Evolutionary conservation across 2,329 filamentous ascomycete species (phyloP).

Genomic region (Lachnellula occidentalis): DNA sequence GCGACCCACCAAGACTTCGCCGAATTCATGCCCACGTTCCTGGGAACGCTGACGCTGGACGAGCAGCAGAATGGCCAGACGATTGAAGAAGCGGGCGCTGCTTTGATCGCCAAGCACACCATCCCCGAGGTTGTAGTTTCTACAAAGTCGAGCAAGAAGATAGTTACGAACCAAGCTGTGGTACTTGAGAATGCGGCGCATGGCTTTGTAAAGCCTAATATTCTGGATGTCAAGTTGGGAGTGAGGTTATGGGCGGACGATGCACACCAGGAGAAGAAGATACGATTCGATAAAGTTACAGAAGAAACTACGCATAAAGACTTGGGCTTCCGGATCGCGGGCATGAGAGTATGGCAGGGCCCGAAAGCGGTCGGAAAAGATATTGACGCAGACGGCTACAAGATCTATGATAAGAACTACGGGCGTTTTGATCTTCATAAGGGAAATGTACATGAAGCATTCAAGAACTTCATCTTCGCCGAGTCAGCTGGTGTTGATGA

Average conservation of each 20-base stretch:
- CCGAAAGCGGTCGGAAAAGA: constrained; percentile 48
- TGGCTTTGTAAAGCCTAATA: constrained; percentile 79
- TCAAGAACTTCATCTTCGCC: constrained; percentile 55
- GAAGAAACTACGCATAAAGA: constrained; percentile 54
- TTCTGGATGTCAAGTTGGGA: constrained; percentile 90
- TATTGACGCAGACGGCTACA: constrained; percentile 48
- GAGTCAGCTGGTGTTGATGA: constrained; percentile 51
- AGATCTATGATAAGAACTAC: constrained; percentile 59
- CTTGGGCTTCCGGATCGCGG: constrained; percentile 58
- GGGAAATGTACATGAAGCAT: constrained; percentile 48
- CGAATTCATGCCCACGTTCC: constrained; percentile 76
- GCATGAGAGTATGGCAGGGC: constrained; percentile 59
- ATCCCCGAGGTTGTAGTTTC: constrained; percentile 23
- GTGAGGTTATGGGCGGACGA: constrained; percentile 79
- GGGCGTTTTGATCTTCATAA: constrained; percentile 48
- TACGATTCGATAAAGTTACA: constrained; percentile 54
- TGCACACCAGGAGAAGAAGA: constrained; percentile 52
- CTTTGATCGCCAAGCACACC: constrained; percentile 23
- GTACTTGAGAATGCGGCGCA: constrained; percentile 79
- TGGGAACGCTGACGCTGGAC: constrained; percentile 72
- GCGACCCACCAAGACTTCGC: constrained; percentile 66
- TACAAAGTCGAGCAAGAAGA: constrained; percentile 34
- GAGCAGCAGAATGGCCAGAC: constrained; percentile 43
- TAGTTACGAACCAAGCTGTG: constrained; percentile 73
- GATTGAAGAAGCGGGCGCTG: constrained; percentile 45